Evolutionary conservation across 2,329 filamentous ascomycete species (phyloP).

Genomic region (Venturia aucupariae): DNA sequence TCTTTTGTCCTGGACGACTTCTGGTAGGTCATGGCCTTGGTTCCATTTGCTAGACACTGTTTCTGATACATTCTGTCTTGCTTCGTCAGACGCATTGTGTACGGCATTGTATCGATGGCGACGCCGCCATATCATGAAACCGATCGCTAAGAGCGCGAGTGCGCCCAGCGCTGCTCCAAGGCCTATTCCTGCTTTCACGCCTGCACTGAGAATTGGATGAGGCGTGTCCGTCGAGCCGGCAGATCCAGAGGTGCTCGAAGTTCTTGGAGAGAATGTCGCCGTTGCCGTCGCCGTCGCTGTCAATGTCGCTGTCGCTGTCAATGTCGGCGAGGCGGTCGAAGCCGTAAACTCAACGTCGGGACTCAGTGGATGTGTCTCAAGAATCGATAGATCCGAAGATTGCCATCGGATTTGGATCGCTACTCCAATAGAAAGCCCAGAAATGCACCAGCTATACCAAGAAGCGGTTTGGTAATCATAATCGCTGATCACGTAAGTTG

Average conservation of each 20-base stretch:
- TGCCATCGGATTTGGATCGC: background rate
- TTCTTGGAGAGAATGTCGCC: background rate
- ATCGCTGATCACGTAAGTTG: too few relatives aligned
- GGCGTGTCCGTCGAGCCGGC: background rate
- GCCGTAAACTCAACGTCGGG: background rate
- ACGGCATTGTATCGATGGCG: background rate
- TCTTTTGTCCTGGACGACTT: background rate
- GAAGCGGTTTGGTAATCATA: too few relatives aligned
- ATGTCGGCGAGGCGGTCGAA: background rate
- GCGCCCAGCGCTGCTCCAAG: slow-evolving; percentile 10
- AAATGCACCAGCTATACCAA: too few relatives aligned
- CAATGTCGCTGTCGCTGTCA: background rate
- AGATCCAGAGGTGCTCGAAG: background rate
- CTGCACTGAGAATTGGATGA: background rate
- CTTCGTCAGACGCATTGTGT: background rate
- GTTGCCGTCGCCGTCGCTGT: background rate
- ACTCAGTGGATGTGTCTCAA: background rate
- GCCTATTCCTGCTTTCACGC: slow-evolving; percentile 14
- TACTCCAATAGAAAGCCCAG: too few relatives aligned
- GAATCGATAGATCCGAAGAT: background rate
- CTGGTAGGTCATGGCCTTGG: background rate
- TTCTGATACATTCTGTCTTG: background rate
- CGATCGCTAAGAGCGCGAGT: slow-evolving; percentile 5
- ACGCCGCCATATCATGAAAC: background rate
- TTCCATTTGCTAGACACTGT: background rate